Evolutionary conservation across 2,329 filamentous ascomycete species (phyloP).

Genomic region (Scorias spongiosa): DNA sequence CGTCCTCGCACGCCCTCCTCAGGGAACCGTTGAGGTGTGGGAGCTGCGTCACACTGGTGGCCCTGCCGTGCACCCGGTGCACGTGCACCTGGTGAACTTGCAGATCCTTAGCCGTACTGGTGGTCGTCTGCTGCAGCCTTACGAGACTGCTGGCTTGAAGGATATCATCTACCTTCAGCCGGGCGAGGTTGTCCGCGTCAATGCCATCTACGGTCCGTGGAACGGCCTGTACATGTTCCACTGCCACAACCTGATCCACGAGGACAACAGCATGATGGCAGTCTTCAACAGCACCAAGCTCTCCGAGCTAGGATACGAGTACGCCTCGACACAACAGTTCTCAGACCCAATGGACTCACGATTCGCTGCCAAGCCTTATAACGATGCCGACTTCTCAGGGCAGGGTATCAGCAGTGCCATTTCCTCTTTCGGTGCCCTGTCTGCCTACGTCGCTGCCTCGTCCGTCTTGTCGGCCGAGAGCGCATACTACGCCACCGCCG

Average conservation of each 20-base stretch:
- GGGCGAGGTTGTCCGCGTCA: slow-evolving; percentile 35
- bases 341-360: slow-evolving; percentile 11
- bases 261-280: slow-evolving; percentile 30
- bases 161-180: slow-evolving; percentile 41
- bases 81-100: slow-evolving; percentile 46
- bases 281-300: slow-evolving; percentile 29
- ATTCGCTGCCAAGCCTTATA: slow-evolving; percentile 8
- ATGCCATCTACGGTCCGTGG: slow-evolving; percentile 38
- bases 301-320: slow-evolving; percentile 16
- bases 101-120: slow-evolving; percentile 35
- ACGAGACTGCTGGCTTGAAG: slow-evolving; percentile 41
- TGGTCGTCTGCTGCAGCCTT: slow-evolving; percentile 31
- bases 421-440: slow-evolving; percentile 11
- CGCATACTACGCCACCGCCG: slow-evolving; percentile 13
- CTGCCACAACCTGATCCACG: slow-evolving; percentile 31
- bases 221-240: slow-evolving; percentile 35
- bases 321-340: slow-evolving; percentile 7
- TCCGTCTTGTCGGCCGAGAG: slow-evolving; percentile 11
- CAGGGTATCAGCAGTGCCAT: slow-evolving; percentile 10
- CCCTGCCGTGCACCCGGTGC: slow-evolving; percentile 38
- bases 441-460: slow-evolving; percentile 11
- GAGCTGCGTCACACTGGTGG: slow-evolving; percentile 35
- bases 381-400: slow-evolving; percentile 13
- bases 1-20: slow-evolving; percentile 33
- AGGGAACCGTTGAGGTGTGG: slow-evolving; percentile 35